Conservation (phyloP, 2,329 filamentous ascomycete genomes). For the Aschersonia sp. region DNA sequence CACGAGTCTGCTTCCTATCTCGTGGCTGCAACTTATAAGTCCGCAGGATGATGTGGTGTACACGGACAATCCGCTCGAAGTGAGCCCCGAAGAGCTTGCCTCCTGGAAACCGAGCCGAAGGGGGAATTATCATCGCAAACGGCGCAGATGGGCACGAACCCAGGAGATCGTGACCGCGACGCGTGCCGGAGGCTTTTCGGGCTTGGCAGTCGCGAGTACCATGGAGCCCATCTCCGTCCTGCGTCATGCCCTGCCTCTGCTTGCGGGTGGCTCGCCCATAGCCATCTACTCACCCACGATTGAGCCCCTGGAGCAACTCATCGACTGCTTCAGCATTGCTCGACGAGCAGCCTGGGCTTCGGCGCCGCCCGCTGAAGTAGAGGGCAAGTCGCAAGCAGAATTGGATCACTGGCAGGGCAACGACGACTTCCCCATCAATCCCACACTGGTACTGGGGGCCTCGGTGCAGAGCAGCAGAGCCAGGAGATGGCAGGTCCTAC, state of each 20-base stretch:
- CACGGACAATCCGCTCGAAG: conserved; percentile 43
- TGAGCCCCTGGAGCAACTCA: conserved; percentile 63
- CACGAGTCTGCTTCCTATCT: conserved; percentile 67
- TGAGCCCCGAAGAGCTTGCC: conserved; percentile 46
- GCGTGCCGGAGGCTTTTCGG: conserved; percentile 63
- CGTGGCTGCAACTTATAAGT: conserved; percentile 80
- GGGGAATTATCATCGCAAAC: conserved; percentile 79
- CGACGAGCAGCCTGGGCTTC: conserved; percentile 62
- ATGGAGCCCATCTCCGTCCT: conserved; percentile 73
- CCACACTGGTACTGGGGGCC: conserved; percentile 65
- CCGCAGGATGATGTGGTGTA: conserved; percentile 66
- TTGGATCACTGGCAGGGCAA: conserved; percentile 43
- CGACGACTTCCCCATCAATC: conserved; percentile 75
- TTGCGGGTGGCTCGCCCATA: conserved; percentile 70
- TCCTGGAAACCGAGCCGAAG: conserved; percentile 70
- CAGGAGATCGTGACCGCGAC: conserved; percentile 61
- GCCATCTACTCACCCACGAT: conserved; percentile 73
- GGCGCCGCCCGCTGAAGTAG: conserved; percentile 30
- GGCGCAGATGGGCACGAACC: conserved; percentile 63
- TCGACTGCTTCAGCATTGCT: conserved; percentile 72
- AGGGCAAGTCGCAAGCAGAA: conserved; percentile 29
- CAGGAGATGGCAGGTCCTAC: conserved; percentile 78
- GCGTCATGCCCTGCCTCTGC: conserved; percentile 59
- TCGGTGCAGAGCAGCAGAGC: conserved; percentile 69
- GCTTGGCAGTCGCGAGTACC: conserved; percentile 64